Evolutionary conservation across 2,329 filamentous ascomycete genomes (phyloP).

Genomic region (Blastomyces gilchristii): DNA sequence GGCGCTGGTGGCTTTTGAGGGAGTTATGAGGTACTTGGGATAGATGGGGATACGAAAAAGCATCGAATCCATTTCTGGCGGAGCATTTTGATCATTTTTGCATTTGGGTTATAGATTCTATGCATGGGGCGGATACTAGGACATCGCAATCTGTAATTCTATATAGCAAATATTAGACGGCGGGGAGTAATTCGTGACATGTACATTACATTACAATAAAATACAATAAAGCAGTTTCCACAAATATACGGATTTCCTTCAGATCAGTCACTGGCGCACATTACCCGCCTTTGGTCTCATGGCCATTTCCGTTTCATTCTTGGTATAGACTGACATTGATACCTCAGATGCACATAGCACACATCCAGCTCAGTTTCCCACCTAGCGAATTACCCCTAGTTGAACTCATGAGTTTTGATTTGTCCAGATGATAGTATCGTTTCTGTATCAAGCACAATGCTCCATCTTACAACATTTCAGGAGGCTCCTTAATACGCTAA

Average conservation of each 20-base stretch:
- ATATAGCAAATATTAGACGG: background rate
- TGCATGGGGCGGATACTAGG: background rate
- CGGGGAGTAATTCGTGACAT: background rate
- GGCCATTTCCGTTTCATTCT: background rate
- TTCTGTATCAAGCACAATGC: too few relatives aligned
- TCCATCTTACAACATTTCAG: too few relatives aligned
- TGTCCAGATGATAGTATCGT: too few relatives aligned
- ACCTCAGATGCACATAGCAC: background rate
- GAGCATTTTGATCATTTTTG: background rate
- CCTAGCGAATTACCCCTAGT: background rate
- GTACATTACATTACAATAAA: too few relatives aligned
- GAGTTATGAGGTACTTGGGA: conserved; percentile 59
- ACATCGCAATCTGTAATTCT: background rate
- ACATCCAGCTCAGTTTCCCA: background rate
- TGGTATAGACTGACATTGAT: background rate
- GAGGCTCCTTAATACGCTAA: background rate
- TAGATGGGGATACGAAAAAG: conserved; percentile 14
- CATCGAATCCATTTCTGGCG: background rate
- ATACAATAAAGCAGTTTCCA: too few relatives aligned
- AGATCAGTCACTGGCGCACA: background rate
- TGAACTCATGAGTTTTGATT: too few relatives aligned
- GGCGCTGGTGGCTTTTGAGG: conserved; percentile 87
- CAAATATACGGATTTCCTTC: background rate
- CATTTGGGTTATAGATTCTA: background rate
- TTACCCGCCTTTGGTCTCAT: background rate